Evolutionary conservation across 1,284 basidiomycete genomes (phyloP).

Genomic region (Coniophora puteana): DNA sequence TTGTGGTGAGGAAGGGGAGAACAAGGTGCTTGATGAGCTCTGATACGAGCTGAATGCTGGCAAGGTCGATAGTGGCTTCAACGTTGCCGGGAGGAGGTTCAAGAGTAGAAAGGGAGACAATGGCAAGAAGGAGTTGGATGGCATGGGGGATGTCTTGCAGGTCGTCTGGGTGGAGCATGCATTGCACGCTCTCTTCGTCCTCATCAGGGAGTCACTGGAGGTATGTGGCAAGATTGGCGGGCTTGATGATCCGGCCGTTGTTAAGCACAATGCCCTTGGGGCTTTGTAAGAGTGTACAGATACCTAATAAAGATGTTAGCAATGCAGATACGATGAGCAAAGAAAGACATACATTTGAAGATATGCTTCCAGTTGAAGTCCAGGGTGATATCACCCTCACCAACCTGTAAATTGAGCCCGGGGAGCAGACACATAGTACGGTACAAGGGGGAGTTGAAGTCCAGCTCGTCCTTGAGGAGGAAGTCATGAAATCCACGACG

Average conservation of each 20-base stretch:
- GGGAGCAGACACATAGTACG: constrained; percentile 5
- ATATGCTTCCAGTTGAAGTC: constrained; percentile 16
- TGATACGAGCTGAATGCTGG: neutral
- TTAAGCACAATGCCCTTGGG: constrained; percentile 8
- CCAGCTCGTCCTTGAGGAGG: constrained; percentile 8
- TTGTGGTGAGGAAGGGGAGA: constrained; percentile 4
- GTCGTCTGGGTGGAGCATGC: constrained; percentile 13
- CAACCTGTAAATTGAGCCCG: constrained; percentile 13
- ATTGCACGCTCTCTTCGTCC: neutral
- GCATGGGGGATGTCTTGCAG: constrained; percentile 18
- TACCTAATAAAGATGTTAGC: constrained; percentile 4
- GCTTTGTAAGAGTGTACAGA: constrained; percentile 12
- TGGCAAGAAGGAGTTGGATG: constrained; percentile 9
- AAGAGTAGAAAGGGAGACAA: constrained; percentile 5
- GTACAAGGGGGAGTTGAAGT: constrained; percentile 4
- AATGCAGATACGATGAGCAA: too few relatives aligned
- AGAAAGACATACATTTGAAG: constrained; percentile 14
- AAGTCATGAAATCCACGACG: constrained; percentile 6
- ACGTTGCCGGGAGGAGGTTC: constrained; percentile 1
- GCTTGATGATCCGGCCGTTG: constrained; percentile 10
- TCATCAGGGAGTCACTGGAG: neutral
- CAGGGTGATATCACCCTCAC: constrained; percentile 6
- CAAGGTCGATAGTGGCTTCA: constrained; percentile 1
- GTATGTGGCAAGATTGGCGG: constrained; percentile 6
- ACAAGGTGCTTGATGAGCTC: constrained; percentile 2